These are phyloP conservation scores for Colletotrichum salicis DNA, from an alignment of 2,329 filamentous ascomycete species.

Conservation along the genomic window DNA sequence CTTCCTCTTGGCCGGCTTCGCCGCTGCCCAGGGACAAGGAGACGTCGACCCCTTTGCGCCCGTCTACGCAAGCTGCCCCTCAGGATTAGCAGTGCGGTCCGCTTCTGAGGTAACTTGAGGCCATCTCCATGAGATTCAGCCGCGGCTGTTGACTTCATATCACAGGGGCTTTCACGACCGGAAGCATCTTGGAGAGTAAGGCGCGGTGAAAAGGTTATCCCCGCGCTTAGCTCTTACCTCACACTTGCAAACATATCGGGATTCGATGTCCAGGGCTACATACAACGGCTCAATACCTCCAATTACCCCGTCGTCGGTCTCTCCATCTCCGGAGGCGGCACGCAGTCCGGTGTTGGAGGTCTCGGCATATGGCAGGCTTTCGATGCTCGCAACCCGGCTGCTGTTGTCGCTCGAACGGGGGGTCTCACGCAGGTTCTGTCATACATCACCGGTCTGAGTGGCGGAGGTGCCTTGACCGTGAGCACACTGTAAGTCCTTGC, in stretches of 20 bases:
- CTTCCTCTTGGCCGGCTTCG: neutral
- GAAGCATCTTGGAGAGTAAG: conserved; percentile 39
- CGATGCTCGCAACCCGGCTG: conserved; percentile 39
- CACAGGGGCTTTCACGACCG: conserved; percentile 39
- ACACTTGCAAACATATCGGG: conserved; percentile 37
- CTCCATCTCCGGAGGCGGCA: conserved; percentile 42
- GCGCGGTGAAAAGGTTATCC: conserved; percentile 38
- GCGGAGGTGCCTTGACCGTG: conserved; percentile 43
- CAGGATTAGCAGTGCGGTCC: conserved; percentile 9
- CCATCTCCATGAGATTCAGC: neutral
- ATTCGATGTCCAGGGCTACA: conserved; percentile 39
- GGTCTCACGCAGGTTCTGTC: conserved; percentile 41
- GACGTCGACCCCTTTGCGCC: conserved; percentile 26
- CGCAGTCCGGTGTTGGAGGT: conserved; percentile 43
- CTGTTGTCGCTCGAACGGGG: conserved; percentile 37
- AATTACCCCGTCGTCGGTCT: conserved; percentile 40
- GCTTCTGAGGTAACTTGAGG: conserved; percentile 12
- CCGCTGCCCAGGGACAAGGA: neutral
- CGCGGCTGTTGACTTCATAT: neutral
- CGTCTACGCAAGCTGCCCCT: conserved; percentile 23
- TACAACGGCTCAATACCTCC: conserved; percentile 37
- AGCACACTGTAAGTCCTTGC: conserved; percentile 37
- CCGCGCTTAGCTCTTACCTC: conserved; percentile 38
- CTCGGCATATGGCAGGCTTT: conserved; percentile 43
- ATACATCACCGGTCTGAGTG: conserved; percentile 42